These are phyloP conservation scores for Blastosporella zonata DNA, from an alignment of 1,284 basidiomycete genomes.

Conservation along the genomic window DNA sequence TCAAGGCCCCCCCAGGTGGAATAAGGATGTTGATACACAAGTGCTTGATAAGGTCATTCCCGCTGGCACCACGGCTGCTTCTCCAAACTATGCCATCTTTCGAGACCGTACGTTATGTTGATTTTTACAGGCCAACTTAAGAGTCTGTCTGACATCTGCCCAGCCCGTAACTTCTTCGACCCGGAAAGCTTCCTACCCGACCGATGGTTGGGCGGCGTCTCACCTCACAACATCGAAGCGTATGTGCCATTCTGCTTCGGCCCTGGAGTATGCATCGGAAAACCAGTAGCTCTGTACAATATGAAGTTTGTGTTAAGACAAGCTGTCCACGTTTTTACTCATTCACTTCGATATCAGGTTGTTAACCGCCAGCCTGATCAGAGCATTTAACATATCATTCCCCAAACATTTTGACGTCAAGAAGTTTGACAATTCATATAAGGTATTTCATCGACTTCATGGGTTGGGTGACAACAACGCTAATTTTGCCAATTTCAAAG, in stretches of 20 bases:
- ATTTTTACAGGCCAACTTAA: too few species aligned
- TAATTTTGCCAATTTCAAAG: not conserved
- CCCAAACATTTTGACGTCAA: conserved; percentile 17
- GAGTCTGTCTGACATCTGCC: too few species aligned
- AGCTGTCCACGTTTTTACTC: not conserved
- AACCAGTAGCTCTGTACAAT: conserved; percentile 23
- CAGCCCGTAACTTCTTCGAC: conserved; percentile 21
- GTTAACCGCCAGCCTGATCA: conserved; percentile 17
- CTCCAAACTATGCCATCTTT: conserved; percentile 19
- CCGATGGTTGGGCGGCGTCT: conserved; percentile 18
- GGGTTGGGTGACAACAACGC: not conserved
- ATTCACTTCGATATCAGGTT: conserved; percentile 11
- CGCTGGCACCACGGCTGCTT: conserved; percentile 15
- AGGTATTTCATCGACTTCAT: conserved; percentile 10
- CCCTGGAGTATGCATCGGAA: conserved; percentile 23
- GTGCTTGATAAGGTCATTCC: conserved; percentile 15
- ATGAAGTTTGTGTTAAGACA: conserved; percentile 21
- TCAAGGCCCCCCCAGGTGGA: conserved; percentile 18
- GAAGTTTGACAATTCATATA: conserved; percentile 24
- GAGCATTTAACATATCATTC: conserved; percentile 18
- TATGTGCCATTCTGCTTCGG: conserved; percentile 22
- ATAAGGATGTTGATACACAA: conserved; percentile 9
- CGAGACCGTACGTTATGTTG: conserved; percentile 18
- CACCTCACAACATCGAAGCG: conserved; percentile 17
- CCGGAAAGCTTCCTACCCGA: conserved; percentile 21